A percentile compares a stretch with the other conserved stretches of the same genome.
phyloP scores from a whole-genome alignment of 2,329 filamentous ascomycete species.

The Cladorrhinum sp. region DNA sequence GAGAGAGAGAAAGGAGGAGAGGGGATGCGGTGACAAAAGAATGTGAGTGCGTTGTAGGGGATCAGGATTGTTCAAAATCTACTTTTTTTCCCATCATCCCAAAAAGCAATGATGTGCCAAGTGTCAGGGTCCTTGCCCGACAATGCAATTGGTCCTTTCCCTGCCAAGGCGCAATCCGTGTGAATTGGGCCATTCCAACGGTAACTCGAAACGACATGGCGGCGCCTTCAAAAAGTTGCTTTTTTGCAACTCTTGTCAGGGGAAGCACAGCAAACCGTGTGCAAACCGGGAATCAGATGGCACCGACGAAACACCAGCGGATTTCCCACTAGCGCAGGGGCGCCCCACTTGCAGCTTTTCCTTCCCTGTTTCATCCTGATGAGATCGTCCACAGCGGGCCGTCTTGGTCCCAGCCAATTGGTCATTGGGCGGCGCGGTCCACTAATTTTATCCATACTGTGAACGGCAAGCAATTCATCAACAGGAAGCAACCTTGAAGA shows the following conservation, averaged over 20 bases:
- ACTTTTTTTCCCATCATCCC: constrained; percentile 1
- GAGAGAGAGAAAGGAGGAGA: neutral
- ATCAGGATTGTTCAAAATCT: neutral
- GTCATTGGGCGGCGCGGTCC: constrained; percentile 4
- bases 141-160: constrained; percentile 10
- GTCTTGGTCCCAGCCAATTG: constrained; percentile 14
- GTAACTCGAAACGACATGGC: constrained; percentile 14
- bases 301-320: neutral
- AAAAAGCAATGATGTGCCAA: neutral
- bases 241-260: neutral
- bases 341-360: neutral
- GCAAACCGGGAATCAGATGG: neutral
- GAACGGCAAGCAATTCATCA: neutral
- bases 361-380: constrained; percentile 18
- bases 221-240: neutral
- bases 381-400: constrained; percentile 6
- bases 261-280: constrained; percentile 1
- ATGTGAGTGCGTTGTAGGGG: neutral
- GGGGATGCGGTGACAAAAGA: neutral
- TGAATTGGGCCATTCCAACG: constrained; percentile 3
- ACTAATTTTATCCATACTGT: constrained; percentile 6
- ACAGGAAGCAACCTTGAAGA: neutral
- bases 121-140: constrained; percentile 7
- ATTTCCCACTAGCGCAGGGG: constrained; percentile 9
- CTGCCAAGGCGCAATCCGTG: neutral